Evolutionary conservation across 768 basidiomycete species (phyloP).

Genomic region (Leccinellum luteum): DNA sequence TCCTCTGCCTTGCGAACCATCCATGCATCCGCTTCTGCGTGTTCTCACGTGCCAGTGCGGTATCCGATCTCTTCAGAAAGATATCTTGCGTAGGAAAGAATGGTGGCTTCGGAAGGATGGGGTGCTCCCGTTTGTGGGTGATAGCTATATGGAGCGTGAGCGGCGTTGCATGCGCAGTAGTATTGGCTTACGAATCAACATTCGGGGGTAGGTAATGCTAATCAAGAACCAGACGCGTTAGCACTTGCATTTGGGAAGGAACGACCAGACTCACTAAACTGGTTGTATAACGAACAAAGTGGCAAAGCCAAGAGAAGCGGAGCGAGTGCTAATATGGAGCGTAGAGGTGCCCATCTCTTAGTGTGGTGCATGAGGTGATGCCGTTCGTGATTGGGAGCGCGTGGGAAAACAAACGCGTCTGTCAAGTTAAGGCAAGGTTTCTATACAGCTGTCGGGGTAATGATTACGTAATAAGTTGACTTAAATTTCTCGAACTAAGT

Average conservation of each 20-base stretch:
- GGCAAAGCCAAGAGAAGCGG: constrained; percentile 55
- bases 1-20: constrained; percentile 51
- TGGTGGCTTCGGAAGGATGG: constrained; percentile 69
- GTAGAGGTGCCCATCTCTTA: constrained; percentile 54
- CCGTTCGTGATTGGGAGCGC: too few species aligned
- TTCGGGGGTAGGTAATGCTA: constrained; percentile 61
- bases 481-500: too few species aligned
- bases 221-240: constrained; percentile 6
- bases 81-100: constrained; percentile 59
- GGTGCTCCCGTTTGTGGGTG: constrained; percentile 57
- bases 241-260: not conserved
- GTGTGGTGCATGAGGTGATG: not conserved
- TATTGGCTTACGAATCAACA: constrained; percentile 44
- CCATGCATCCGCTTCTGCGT: constrained; percentile 82
- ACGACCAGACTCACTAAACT: constrained; percentile 41
- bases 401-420: too few species aligned
- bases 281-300: constrained; percentile 45
- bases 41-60: constrained; percentile 87
- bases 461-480: too few species aligned
- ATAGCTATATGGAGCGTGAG: constrained; percentile 15
- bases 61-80: constrained; percentile 88
- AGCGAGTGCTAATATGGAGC: constrained; percentile 52
- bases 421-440: too few species aligned
- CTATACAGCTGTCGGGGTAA: too few species aligned
- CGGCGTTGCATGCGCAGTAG: not conserved